Conservation (phyloP, 2,329 filamentous ascomycete genomes). For the Exophiala aquamarina region DNA sequence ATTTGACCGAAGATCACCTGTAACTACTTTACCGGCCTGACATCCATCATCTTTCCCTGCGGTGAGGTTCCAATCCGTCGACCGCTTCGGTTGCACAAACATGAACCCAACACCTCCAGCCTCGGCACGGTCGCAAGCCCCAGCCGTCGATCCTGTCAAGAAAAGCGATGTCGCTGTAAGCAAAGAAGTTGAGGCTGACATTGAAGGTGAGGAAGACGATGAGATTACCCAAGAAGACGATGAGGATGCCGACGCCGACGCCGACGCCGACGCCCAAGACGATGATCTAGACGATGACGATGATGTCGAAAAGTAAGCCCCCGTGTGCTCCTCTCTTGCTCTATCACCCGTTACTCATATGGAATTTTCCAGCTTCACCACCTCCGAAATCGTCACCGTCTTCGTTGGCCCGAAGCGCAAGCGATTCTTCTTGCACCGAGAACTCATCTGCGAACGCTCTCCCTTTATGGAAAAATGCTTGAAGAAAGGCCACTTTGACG, state of each 20-base stretch:
- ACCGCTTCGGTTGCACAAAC: too few species aligned
- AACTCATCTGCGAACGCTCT: conserved; percentile 43
- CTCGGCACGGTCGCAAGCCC: too few species aligned
- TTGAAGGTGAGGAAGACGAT: conserved; percentile 25
- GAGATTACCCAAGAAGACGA: conserved; percentile 5
- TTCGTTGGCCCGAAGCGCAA: conserved; percentile 45
- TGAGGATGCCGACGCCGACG: conserved; percentile 10
- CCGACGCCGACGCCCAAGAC: conserved; percentile 9
- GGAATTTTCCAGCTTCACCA: conserved; percentile 19
- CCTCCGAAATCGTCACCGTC: conserved; percentile 43
- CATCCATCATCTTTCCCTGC: too few species aligned
- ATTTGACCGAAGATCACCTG: too few species aligned
- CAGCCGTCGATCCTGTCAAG: too few species aligned
- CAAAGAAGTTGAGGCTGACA: not conserved
- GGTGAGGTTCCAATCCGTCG: too few species aligned
- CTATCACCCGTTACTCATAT: not conserved
- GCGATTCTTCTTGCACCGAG: conserved; percentile 23
- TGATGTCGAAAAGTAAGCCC: conserved; percentile 23
- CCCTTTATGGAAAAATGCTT: conserved; percentile 53
- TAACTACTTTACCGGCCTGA: too few species aligned
- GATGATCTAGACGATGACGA: conserved; percentile 20
- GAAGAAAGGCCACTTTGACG: conserved; percentile 46
- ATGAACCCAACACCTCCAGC: too few species aligned
- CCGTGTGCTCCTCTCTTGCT: not conserved
- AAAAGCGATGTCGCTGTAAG: not conserved